Evolutionary conservation across 108 stramenopile genomes (phyloP).

Genomic region (Epithemia pelagica): DNA sequence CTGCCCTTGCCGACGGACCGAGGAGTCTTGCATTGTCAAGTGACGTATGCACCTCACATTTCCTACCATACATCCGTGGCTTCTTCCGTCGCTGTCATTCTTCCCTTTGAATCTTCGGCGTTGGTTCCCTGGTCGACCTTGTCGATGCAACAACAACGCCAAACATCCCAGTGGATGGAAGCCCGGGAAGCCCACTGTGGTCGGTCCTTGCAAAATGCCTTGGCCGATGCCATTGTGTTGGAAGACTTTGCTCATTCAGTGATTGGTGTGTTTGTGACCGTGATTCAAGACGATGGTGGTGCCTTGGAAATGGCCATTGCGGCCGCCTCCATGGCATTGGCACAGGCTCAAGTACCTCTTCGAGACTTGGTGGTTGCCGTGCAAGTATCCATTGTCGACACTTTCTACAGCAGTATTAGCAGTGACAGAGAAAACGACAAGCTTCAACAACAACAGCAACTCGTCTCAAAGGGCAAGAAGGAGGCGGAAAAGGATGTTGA

Average conservation of each 20-base stretch:
- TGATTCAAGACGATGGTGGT: conserved; percentile 78
- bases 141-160: conserved; percentile 5
- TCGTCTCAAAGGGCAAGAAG: not conserved
- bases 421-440: conserved; percentile 7
- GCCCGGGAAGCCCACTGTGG: conserved; percentile 50
- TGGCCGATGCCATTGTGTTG: conserved; percentile 41
- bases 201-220: conserved; percentile 35
- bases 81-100: conserved; percentile 19
- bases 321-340: conserved; percentile 66
- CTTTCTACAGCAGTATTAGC: not conserved
- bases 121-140: conserved; percentile 14
- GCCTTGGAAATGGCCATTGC: conserved; percentile 56
- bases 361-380: conserved; percentile 46
- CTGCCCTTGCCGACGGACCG: conserved; percentile 13
- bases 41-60: conserved; percentile 56
- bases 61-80: conserved; percentile 35
- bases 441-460: no score
- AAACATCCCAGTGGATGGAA: conserved; percentile 19
- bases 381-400: conserved; percentile 8
- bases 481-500: conserved; percentile 7
- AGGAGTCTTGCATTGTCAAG: conserved; percentile 32
- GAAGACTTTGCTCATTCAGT: conserved; percentile 45
- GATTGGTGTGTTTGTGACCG: conserved; percentile 48
- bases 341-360: conserved; percentile 60
- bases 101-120: conserved; percentile 23